Evolutionary conservation across 306 rosid genomes (phyloP).

Genomic region (Fagus crenata): DNA sequence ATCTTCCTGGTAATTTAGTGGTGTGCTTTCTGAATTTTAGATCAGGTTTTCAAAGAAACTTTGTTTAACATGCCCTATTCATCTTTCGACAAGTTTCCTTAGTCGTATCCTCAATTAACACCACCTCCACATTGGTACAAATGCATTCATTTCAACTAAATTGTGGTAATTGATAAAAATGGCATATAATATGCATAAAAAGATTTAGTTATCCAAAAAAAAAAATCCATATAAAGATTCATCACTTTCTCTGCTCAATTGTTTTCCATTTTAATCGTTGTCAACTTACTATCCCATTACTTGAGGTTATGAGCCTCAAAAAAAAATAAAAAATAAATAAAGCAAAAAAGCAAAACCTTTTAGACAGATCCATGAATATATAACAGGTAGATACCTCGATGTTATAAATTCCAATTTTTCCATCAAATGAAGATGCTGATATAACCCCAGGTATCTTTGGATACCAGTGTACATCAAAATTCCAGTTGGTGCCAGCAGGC

Average conservation of each 20-base stretch:
- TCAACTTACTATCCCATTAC: background rate
- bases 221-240: background rate
- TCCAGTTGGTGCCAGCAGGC: slow-evolving; percentile 96
- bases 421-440: slow-evolving; percentile 97
- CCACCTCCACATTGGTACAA: background rate
- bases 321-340: too few relatives aligned
- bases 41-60: background rate
- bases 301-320: background rate
- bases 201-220: too few relatives aligned
- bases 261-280: background rate
- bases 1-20: background rate
- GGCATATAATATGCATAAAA: slow-evolving; percentile 1
- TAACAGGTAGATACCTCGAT: slow-evolving; percentile 60
- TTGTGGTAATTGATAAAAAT: background rate
- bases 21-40: background rate
- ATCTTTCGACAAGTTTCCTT: background rate
- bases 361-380: slow-evolving; percentile 4
- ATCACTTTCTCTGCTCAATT: background rate
- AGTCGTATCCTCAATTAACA: background rate
- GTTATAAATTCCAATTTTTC: slow-evolving; percentile 89
- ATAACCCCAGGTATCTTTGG: slow-evolving; percentile 90
- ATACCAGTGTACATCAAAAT: slow-evolving; percentile 98
- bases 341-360: background rate
- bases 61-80: background rate
- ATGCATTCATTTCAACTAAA: background rate